Conservation (phyloP, 1,139 yeast genomes). For the Pneumocystis oryctolagi region DNA sequence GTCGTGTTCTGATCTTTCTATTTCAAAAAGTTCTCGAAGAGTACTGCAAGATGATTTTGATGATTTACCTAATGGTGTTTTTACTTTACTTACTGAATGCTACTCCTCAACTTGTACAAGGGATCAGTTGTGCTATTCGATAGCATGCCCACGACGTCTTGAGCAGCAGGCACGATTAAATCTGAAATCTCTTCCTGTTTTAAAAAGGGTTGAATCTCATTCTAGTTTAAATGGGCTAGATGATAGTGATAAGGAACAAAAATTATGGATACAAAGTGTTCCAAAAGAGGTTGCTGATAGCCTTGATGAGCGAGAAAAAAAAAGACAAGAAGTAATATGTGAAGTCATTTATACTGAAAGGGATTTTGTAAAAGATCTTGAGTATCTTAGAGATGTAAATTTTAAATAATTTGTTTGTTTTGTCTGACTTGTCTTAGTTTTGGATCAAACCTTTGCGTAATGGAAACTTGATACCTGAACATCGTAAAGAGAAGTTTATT, state of each 20-base stretch:
- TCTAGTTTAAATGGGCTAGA: conserved; percentile 53
- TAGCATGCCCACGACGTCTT: conserved; percentile 91
- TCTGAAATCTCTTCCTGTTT: conserved; percentile 76
- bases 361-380: conserved; percentile 87
- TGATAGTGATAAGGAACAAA: conserved; percentile 60
- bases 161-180: conserved; percentile 92
- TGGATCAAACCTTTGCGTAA: conserved; percentile 85
- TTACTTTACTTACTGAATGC: conserved; percentile 82
- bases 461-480: conserved; percentile 72
- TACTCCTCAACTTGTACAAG: conserved; percentile 93
- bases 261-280: conserved; percentile 89
- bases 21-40: conserved; percentile 6
- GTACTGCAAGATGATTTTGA: conserved; percentile 3
- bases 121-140: conserved; percentile 76
- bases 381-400: conserved; percentile 57
- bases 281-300: conserved; percentile 65
- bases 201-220: conserved; percentile 67
- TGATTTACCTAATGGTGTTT: conserved; percentile 53
- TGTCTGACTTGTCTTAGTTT: conserved; percentile 24
- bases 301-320: conserved; percentile 71
- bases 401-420: background rate
- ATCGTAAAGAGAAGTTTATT: conserved; percentile 78
- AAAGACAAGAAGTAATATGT: conserved; percentile 87
- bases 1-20: background rate
- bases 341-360: conserved; percentile 90